These are phyloP conservation scores for Nemania serpens DNA, from an alignment of 2,329 filamentous ascomycete species.

Conservation along the genomic window DNA sequence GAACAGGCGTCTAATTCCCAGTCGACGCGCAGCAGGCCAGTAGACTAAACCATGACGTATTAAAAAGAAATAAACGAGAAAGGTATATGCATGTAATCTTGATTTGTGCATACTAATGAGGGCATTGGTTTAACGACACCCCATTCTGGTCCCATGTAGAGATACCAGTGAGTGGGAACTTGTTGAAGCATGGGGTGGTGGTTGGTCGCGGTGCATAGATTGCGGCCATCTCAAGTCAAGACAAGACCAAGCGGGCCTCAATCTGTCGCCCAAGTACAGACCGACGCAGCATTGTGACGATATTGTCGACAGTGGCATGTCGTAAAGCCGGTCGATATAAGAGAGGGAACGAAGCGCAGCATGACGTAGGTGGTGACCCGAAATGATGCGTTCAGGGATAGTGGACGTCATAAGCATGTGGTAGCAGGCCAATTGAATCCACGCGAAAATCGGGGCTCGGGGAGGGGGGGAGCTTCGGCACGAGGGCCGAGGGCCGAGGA, in stretches of 20 bases:
- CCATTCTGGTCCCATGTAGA: neutral
- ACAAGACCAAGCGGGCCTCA: slow-evolving; percentile 2
- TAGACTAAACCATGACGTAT: slow-evolving; percentile 13
- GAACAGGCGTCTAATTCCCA: slow-evolving; percentile 1
- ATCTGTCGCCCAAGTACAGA: slow-evolving; percentile 12
- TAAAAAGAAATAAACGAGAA: neutral
- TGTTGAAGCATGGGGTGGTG: neutral
- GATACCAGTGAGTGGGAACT: neutral
- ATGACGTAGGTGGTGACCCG: slow-evolving; percentile 28
- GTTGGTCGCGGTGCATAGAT: neutral
- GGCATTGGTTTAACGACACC: slow-evolving; percentile 13
- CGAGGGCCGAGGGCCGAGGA: neutral
- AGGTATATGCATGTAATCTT: slow-evolving; percentile 19
- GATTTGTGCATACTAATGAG: slow-evolving; percentile 13
- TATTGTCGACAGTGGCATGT: slow-evolving; percentile 19
- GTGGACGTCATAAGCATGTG: slow-evolving; percentile 23
- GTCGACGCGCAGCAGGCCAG: neutral
- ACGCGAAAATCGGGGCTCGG: neutral
- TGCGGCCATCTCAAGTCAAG: neutral
- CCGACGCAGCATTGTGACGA: slow-evolving; percentile 15
- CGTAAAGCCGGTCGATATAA: slow-evolving; percentile 17
- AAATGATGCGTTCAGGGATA: slow-evolving; percentile 22
- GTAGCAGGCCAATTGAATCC: slow-evolving; percentile 14
- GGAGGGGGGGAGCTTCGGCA: neutral
- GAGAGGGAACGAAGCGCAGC: slow-evolving; percentile 9